Base-by-base conservation (phyloP, 129 eudicot species). In the Oenanthe sinensis region DNA sequence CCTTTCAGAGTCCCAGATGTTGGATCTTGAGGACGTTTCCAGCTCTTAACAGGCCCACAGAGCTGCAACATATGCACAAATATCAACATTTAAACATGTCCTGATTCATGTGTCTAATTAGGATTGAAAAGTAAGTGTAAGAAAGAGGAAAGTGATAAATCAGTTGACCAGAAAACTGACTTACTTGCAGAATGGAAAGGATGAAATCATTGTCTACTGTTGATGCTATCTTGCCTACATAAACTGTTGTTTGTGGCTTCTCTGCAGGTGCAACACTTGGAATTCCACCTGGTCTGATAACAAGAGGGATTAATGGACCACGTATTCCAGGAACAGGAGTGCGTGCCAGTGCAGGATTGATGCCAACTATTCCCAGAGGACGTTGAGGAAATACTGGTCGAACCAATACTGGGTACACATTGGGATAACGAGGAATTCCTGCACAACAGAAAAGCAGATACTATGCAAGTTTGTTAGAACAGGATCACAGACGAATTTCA, bases 11-110 rank as follows among this genome's bases (percentile, higher is more conserved):
- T 84, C 60, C 97, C 97, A 74, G 82, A 87, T 30, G 96, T 84
- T 11, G 97, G 91, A 86, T 89, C 97, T 67, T 91, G 99, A 36
- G 90, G 87, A 72, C 97, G 97, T 78, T 96, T 96, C 99, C 97
- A 96, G 82, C 87, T 90, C 85, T 92, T 96, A 69, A 96, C 96
- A 63, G 96, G 93, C 73, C 99, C 99, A 75, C 99, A 96, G 10
- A 96, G 91, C 97, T 96, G 77, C 81, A 86, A 76, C 36, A 75
- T 30, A 48, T 55, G 68, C 52, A 76, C 19, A 65, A 6, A 73
- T 37, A 67, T 68, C 36, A 68, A 71, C 45, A 24, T 45, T 48
- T 6, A 73, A n/a, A 26, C 44, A 26, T 13, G 40, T 28, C 42
- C 28, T 4, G 6, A 28, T 28, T 65, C 40, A 22, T 9, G 68